Base-by-base conservation (phyloP, 1,284 basidiomycete species). In the Ceratobasidium sp. region DNA sequence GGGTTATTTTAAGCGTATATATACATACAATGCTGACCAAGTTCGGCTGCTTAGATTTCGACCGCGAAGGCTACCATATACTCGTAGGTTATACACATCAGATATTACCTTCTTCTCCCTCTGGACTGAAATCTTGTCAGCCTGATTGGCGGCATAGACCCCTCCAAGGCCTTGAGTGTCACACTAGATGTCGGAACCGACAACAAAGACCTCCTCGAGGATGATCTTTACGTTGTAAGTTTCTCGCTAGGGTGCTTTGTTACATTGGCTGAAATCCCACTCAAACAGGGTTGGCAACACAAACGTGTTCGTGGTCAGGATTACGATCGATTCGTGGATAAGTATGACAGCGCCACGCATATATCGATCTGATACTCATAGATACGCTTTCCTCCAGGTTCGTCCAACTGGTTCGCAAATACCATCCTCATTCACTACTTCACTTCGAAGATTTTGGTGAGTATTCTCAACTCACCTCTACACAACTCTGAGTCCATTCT, bases 21-120 rank as follows among this genome's bases (percentile, higher is more conserved):
- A 31, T 4, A 19, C n/a, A 59, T n/a, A 27, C 43, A 14, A 27
- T 37, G 4, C 37, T 27, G 2, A 27, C 29, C 13, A 63, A 9
- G 34, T 46, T 24, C 31, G 1, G 22, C 74, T 78, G 49, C 80
- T n/a, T 53, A 93, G 87, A 96, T 97, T 78, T 91, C 92, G 0
- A 89, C 92, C 2, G 94, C 94, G n/a, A 97, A 97, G 84, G 87
- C 92, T 1, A 91, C 88, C 5, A 89, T 96, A 27, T 95, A 96
- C 81, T 92, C 91, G 88, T 90, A 76, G 51, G 87, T 81, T 9
- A 11, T 34, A 16, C 31, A 27, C 49, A 41, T 43, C 37, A 34
- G 9, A 58, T 14, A 11, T 13, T 31, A n/a, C 54, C 16, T 69
- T 19, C 66, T 51, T 24, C 64, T 61, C 29, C 19, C 37, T 61